phyloP scores from a whole-genome alignment of 768 basidiomycete genomes.

The Mycena vulgaris region DNA sequence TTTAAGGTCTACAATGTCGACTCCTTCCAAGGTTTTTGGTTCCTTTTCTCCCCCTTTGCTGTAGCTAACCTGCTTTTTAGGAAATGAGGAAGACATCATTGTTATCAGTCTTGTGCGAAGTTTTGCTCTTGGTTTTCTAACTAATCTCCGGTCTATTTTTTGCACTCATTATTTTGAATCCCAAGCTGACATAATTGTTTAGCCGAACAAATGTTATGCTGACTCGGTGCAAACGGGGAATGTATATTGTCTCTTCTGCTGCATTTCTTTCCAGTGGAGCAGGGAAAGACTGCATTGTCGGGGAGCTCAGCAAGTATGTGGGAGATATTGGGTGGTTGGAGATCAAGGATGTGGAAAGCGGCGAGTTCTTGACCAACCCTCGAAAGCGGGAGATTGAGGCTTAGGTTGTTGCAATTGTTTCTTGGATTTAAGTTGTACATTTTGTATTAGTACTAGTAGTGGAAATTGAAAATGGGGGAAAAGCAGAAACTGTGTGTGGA shows the following conservation, averaged over 20 bases:
- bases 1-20: constrained; percentile 36
- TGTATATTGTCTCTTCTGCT: constrained; percentile 80
- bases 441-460: constrained; percentile 26
- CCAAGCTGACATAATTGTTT: background rate
- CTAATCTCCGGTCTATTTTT: constrained; percentile 58
- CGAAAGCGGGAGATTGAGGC: constrained; percentile 26
- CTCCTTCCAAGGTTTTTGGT: constrained; percentile 35
- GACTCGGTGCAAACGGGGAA: constrained; percentile 81
- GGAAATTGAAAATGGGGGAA: constrained; percentile 25
- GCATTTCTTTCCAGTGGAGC: constrained; percentile 69
- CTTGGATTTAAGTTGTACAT: constrained; percentile 23
- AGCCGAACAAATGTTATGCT: constrained; percentile 90
- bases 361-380: constrained; percentile 46
- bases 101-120: constrained; percentile 80
- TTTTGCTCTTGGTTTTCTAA: constrained; percentile 75
- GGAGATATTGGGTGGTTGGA: constrained; percentile 58
- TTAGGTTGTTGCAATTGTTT: background rate
- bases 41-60: constrained; percentile 9
- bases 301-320: constrained; percentile 55
- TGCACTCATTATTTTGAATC: background rate
- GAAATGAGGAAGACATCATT: constrained; percentile 88
- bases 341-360: constrained; percentile 55
- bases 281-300: constrained; percentile 65
- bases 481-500: constrained; percentile 13
- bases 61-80: constrained; percentile 54